Evolutionary conservation across 345 rosid species (phyloP), one percentile per base, ranked within the genome.

Genomic region (Gossypium sturtianum): DNA sequence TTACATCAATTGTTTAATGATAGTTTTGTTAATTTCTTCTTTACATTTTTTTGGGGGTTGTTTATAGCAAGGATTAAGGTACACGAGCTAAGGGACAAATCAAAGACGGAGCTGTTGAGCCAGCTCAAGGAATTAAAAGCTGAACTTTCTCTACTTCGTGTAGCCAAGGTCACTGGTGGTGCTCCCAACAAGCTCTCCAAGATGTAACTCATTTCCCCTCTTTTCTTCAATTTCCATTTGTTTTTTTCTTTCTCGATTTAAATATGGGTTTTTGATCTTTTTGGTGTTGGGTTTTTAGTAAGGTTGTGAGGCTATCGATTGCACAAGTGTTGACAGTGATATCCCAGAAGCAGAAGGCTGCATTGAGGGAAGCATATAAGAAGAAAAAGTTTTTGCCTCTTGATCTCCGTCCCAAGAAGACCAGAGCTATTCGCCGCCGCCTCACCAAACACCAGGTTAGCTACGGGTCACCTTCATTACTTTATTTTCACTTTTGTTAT

Each of bases 131-230:
- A 87, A 1, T 72, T 86, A 12, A 87, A 87, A 54, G 84, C 88
- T 13, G 89, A 88, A 82, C 87, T 88, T 23, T 81, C 91, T 12
- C 91, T 88, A 23, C 89, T 88, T 59, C 89, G 91, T 34, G 91
- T 86, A 29, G 89, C 88, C 56, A 88, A 87, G 80, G 91, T 88
- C 72, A 86, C 89, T 54, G 91, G 91, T 17, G 91, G 91, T 56
- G 91, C 91, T 2, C 88, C 91, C 17, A 88, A 88, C 84, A 88
- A 88, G 82, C 89, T 88, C 66, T 86, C 89, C 27, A 88, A 88
- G 80, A 88, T 88, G 89, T 84, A 83, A 45, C 15, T 68, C 44
- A 3, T 7, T 16, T 34, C 44, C 27, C 27, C 12, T 23, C 22
- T 29, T 19, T 19, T 8, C 34, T 13, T 4, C 8, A 8, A 3